Evolutionary conservation across 2,329 filamentous ascomycete genomes (phyloP).

Genomic region (Penicillium sp.): DNA sequence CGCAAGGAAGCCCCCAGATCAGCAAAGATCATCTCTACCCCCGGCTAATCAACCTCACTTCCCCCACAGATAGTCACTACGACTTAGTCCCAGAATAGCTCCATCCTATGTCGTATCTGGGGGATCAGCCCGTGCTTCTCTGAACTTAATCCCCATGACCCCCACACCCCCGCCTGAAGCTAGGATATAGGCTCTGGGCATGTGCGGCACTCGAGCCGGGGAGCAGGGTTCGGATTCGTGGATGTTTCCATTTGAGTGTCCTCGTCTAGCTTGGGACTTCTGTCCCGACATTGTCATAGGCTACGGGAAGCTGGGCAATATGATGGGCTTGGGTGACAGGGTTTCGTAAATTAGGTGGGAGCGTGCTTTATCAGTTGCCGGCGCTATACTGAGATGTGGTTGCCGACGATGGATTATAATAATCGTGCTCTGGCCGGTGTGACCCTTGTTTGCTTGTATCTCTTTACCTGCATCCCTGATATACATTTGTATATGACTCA

Average conservation of each 20-base stretch:
- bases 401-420: neutral
- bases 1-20: neutral
- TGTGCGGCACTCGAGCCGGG: neutral
- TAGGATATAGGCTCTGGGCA: neutral
- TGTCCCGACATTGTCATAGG: constrained; percentile 6
- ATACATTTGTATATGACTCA: constrained; percentile 13
- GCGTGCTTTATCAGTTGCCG: constrained; percentile 10
- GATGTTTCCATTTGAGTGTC: constrained; percentile 12
- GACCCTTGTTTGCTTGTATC: constrained; percentile 3
- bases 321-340: neutral
- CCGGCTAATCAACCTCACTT: neutral
- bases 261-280: constrained; percentile 11
- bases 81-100: neutral
- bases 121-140: neutral
- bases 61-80: neutral
- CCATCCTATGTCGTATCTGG: neutral
- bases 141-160: constrained; percentile 3
- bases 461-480: constrained; percentile 1
- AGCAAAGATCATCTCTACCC: neutral
- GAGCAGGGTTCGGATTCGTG: constrained; percentile 20
- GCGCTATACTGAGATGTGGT: neutral
- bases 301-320: constrained; percentile 1
- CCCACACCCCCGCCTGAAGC: constrained; percentile 8
- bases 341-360: constrained; percentile 1
- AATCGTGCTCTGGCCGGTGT: neutral